A percentile compares a stretch with the other conserved stretches of the same genome.
Evolutionary conservation across 2,329 filamentous ascomycete species (phyloP).

Genomic region (Colletotrichum caudatum): DNA sequence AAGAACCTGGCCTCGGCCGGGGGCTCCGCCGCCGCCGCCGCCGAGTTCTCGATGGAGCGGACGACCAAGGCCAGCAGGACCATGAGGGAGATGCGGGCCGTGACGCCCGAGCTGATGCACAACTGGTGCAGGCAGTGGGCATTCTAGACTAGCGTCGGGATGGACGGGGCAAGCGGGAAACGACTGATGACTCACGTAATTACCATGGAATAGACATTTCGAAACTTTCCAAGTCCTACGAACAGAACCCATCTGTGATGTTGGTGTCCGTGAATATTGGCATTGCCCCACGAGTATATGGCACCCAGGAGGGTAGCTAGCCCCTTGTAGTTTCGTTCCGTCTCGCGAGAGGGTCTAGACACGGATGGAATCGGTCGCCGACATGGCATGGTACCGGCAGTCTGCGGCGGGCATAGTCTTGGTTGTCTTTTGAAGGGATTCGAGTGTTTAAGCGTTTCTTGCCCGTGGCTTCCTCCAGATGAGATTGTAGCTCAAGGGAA

Average conservation of each 20-base stretch:
- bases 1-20: slow-evolving; percentile 46
- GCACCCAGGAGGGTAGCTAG: background rate
- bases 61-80: slow-evolving; percentile 57
- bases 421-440: too few species aligned
- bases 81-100: slow-evolving; percentile 54
- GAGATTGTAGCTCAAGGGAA: background rate
- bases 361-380: slow-evolving; percentile 1
- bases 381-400: slow-evolving; percentile 6
- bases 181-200: background rate
- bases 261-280: background rate
- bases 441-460: background rate
- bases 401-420: background rate
- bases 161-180: background rate
- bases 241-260: background rate
- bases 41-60: slow-evolving; percentile 53
- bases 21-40: slow-evolving; percentile 3
- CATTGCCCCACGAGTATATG: background rate
- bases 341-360: background rate
- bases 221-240: background rate
- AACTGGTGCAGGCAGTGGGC: slow-evolving; percentile 63
- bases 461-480: too few species aligned
- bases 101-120: slow-evolving; percentile 59
- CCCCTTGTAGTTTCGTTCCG: background rate
- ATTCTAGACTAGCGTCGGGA: slow-evolving; percentile 41
- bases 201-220: background rate